A percentile compares a stretch with the other conserved stretches of the same genome.
Evolutionary conservation across 2,329 filamentous ascomycete genomes (phyloP).

Genomic region (Akanthomyces dipterigenus): DNA sequence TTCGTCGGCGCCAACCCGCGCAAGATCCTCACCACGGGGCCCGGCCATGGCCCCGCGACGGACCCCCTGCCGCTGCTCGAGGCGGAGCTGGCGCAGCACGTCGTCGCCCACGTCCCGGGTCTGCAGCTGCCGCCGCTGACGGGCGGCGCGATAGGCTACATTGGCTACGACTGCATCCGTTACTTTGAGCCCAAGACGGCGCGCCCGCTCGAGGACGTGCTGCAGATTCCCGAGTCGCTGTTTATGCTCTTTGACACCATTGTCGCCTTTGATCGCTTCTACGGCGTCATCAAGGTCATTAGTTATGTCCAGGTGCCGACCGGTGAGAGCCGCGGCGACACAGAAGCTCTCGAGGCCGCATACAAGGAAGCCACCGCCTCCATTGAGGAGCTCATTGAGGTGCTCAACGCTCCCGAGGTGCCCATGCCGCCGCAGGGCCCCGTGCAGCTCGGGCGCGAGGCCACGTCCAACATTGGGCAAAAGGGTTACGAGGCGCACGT

Average conservation of each 20-base stretch:
- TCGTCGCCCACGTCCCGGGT: slow-evolving; percentile 77
- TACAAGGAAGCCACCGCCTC: slow-evolving; percentile 62
- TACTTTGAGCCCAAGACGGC: slow-evolving; percentile 99
- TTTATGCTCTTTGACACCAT: slow-evolving; percentile 98
- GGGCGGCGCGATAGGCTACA: slow-evolving; percentile 91
- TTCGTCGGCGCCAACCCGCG: slow-evolving; percentile 77
- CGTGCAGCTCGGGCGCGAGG: slow-evolving; percentile 67
- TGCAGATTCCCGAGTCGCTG: slow-evolving; percentile 83
- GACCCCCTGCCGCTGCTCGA: slow-evolving; percentile 83
- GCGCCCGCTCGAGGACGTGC: slow-evolving; percentile 77
- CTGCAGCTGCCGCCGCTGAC: slow-evolving; percentile 78
- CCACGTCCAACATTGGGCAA: slow-evolving; percentile 86
- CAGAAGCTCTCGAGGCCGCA: slow-evolving; percentile 31
- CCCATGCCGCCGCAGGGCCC: slow-evolving; percentile 71
- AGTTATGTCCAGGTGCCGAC: slow-evolving; percentile 67
- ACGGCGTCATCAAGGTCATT: slow-evolving; percentile 46
- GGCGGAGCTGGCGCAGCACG: slow-evolving; percentile 68
- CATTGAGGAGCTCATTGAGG: slow-evolving; percentile 61
- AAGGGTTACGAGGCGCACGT: slow-evolving; percentile 90
- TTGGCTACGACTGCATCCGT: slow-evolving; percentile 93
- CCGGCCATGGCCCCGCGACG: slow-evolving; percentile 73
- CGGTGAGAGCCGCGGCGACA: slow-evolving; percentile 25
- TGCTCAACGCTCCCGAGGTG: slow-evolving; percentile 66
- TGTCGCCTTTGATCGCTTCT: slow-evolving; percentile 81
- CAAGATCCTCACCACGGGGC: slow-evolving; percentile 82